Evolutionary conservation across 192 early-diverging fungal species (phyloP).

Genomic region (Coemansia sp.): DNA sequence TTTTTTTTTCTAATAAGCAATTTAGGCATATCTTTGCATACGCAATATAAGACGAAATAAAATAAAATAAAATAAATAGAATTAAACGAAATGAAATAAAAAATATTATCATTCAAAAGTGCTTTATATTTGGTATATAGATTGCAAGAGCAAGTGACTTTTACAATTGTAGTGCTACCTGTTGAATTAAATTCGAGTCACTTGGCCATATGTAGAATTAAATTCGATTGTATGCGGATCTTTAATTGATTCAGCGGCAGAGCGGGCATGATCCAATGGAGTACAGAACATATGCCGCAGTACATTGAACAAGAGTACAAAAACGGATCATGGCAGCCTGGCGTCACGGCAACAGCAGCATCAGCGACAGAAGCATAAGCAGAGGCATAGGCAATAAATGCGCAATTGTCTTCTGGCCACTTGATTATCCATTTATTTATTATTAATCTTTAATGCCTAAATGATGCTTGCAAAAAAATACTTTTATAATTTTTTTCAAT

Average conservation of each 20-base stretch:
- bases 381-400: too few species aligned
- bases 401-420: too few species aligned
- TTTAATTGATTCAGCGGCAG: too few species aligned
- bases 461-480: too few species aligned
- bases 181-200: background rate
- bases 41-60: background rate
- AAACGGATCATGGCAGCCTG: background rate
- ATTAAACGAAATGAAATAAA: background rate
- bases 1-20: background rate
- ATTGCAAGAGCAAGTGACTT: background rate
- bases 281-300: background rate
- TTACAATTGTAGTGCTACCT: background rate
- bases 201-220: background rate
- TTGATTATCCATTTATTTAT: too few species aligned
- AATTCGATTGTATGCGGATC: background rate
- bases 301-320: background rate
- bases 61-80: background rate
- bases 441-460: too few species aligned
- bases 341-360: too few species aligned
- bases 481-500: too few species aligned
- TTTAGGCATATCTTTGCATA: conserved; percentile 1
- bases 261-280: background rate
- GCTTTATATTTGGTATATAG: background rate
- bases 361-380: too few species aligned
- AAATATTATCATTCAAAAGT: too few species aligned